These are phyloP conservation scores for Retiboletus flavoniger DNA, from an alignment of 1,284 basidiomycete genomes.

Conservation along the genomic window DNA sequence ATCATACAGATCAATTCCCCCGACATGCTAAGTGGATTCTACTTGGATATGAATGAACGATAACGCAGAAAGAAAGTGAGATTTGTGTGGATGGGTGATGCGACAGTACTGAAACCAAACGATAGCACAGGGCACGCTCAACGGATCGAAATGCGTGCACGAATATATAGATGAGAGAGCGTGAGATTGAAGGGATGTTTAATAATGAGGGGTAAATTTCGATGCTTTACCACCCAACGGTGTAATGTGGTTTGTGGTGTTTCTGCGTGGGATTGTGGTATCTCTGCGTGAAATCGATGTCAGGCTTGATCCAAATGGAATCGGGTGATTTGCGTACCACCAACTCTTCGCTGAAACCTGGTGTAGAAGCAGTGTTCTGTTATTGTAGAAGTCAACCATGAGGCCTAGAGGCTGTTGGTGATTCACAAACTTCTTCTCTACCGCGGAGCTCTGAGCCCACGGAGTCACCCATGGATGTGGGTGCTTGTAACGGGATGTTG, in stretches of 20 bases:
- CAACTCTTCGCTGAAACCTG: not conserved
- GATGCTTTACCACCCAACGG: conserved; percentile 11
- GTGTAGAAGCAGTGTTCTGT: conserved; percentile 1
- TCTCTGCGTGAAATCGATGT: not conserved
- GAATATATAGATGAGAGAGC: not conserved
- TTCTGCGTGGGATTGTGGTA: no score
- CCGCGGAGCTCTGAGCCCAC: not conserved
- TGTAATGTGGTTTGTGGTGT: conserved; percentile 2
- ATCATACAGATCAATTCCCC: conserved; percentile 11
- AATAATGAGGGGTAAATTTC: not conserved
- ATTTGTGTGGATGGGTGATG: conserved; percentile 2
- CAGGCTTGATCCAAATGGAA: not conserved
- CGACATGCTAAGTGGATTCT: not conserved
- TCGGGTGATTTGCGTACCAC: conserved; percentile 7
- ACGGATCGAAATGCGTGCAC: not conserved
- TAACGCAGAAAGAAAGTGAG: conserved; percentile 2
- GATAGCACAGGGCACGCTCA: conserved; percentile 1
- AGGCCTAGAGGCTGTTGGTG: not conserved
- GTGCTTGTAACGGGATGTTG: conserved; percentile 7
- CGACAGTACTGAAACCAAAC: not conserved
- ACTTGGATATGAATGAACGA: not conserved
- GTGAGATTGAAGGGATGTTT: not conserved
- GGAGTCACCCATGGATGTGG: not conserved
- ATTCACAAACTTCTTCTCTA: conserved; percentile 16
- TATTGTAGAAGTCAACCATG: conserved; percentile 1